A percentile compares a stretch with the other conserved stretches of the same genome.
Conservation (phyloP, 2,329 filamentous ascomycete genomes). For the Fonsecaea pedrosoi region DNA sequence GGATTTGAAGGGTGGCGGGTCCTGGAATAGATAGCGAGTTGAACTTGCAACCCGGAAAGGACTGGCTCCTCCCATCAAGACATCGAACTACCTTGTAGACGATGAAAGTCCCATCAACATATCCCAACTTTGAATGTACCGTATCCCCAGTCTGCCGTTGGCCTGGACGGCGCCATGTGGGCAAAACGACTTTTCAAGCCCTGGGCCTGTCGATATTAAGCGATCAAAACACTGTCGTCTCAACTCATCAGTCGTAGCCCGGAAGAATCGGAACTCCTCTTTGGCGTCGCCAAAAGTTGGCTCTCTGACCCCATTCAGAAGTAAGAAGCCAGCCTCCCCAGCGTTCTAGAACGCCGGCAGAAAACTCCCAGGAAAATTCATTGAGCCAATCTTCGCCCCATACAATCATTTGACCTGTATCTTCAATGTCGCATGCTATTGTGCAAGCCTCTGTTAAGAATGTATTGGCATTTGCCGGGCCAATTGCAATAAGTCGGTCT, state of each 20-base stretch:
- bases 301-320: constrained; percentile 48
- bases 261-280: constrained; percentile 46
- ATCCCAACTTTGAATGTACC: constrained; percentile 7
- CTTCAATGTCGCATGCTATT: constrained; percentile 46
- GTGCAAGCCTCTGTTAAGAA: constrained; percentile 50
- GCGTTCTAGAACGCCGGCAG: constrained; percentile 47
- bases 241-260: constrained; percentile 43
- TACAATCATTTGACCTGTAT: constrained; percentile 50
- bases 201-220: background rate
- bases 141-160: constrained; percentile 13
- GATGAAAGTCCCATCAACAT: constrained; percentile 6
- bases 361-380: constrained; percentile 54
- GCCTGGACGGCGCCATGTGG: constrained; percentile 1
- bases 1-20: constrained; percentile 6
- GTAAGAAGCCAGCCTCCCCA: constrained; percentile 52
- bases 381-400: constrained; percentile 54
- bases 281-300: constrained; percentile 53
- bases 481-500: constrained; percentile 48
- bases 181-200: background rate
- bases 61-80: constrained; percentile 7
- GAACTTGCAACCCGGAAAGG: constrained; percentile 6
- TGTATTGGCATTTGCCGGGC: constrained; percentile 46
- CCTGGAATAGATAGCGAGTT: constrained; percentile 12
- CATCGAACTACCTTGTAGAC: constrained; percentile 22
- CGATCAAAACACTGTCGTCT: background rate